phyloP scores from a whole-genome alignment of 768 basidiomycete species.

The Rhizopogon vulgaris region DNA sequence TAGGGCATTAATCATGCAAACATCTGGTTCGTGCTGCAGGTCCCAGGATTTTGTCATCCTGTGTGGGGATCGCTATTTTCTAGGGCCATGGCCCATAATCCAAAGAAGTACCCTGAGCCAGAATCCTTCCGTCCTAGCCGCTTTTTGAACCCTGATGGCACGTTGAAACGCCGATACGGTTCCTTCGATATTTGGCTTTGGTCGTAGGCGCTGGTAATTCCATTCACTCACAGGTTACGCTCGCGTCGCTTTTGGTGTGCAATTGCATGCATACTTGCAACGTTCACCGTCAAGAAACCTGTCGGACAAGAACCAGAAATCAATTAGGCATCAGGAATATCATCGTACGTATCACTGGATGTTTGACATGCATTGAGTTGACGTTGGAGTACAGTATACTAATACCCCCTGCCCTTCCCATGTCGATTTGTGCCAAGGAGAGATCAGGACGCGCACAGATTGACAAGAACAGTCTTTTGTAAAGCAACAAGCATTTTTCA shows the following conservation, averaged over 20 bases:
- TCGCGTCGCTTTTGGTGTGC: slow-evolving; percentile 4
- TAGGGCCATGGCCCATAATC: slow-evolving; percentile 10
- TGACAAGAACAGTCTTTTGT: no score
- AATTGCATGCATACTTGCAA: slow-evolving; percentile 11
- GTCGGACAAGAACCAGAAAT: slow-evolving; percentile 10
- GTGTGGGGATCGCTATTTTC: no score
- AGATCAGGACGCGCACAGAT: no score
- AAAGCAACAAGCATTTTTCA: no score
- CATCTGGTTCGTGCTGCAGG: slow-evolving; percentile 3
- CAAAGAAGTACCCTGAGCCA: slow-evolving; percentile 6
- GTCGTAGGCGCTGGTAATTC: slow-evolving; percentile 7
- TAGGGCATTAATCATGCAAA: slow-evolving; percentile 11
- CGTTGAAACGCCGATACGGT: slow-evolving; percentile 4
- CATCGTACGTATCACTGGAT: slow-evolving; percentile 1
- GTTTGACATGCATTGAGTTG: no score
- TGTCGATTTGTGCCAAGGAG: no score
- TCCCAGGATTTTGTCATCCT: background rate
- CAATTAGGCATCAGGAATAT: slow-evolving; percentile 13
- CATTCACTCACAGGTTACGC: background rate
- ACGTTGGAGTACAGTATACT: no score
- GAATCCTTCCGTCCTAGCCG: slow-evolving; percentile 5
- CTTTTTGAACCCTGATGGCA: slow-evolving; percentile 8
- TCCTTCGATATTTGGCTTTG: slow-evolving; percentile 11
- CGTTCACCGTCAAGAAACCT: slow-evolving; percentile 10
- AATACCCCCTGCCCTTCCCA: no score